A percentile compares a stretch with the other conserved stretches of the same genome.
These are phyloP conservation scores for Raffaelea ambrosiae DNA, from an alignment of 2,329 filamentous ascomycete species.

Conservation along the genomic window DNA sequence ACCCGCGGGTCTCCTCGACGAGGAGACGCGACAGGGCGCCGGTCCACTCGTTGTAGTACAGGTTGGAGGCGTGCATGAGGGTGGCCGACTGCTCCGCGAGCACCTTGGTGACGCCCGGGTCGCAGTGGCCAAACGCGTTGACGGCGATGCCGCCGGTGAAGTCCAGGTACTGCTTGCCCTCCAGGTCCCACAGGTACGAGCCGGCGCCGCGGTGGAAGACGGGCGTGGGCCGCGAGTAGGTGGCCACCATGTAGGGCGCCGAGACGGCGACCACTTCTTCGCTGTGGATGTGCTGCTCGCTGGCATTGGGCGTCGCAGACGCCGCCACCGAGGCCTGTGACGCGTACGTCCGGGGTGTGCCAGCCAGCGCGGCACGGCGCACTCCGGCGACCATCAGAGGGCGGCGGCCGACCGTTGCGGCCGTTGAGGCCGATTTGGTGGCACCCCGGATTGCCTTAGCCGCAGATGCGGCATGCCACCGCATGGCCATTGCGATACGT, in stretches of 20 bases:
- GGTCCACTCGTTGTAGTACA: constrained; percentile 96
- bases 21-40: constrained; percentile 80
- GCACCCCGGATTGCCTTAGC: constrained; percentile 7
- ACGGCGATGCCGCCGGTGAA: constrained; percentile 96
- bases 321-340: no score
- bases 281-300: constrained; percentile 41
- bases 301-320: no score
- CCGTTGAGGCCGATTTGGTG: constrained; percentile 3
- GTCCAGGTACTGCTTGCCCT: constrained; percentile 84
- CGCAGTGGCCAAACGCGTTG: constrained; percentile 84
- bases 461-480: constrained; percentile 7
- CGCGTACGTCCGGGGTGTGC: no score
- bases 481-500: constrained; percentile 9
- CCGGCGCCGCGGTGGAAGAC: constrained; percentile 86
- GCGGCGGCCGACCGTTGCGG: background rate
- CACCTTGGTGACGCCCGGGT: constrained; percentile 66
- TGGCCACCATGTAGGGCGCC: constrained; percentile 86
- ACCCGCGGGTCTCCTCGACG: constrained; percentile 69
- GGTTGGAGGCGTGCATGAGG: constrained; percentile 85
- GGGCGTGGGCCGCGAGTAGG: constrained; percentile 81
- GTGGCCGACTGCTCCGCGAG: constrained; percentile 59
- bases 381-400: no score
- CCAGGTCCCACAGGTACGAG: constrained; percentile 81
- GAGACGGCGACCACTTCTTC: constrained; percentile 66
- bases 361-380: no score